Evolutionary conservation across 805 yeast genomes (phyloP).

Genomic region (fission yeast (Schizosaccharomyces pombe)): DNA sequence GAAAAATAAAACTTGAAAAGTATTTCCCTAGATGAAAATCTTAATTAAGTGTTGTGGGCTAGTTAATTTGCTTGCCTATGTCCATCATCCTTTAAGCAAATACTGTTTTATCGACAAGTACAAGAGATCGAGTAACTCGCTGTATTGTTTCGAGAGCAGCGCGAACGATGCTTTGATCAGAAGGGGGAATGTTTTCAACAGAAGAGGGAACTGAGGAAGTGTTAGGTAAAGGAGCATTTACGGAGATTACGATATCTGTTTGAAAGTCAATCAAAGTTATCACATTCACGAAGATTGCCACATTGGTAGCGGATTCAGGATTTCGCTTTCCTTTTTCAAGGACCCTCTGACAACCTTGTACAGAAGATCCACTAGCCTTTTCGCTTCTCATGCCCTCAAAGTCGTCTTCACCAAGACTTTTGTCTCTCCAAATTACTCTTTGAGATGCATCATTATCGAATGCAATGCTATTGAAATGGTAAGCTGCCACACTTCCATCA

Average conservation of each 20-base stretch:
- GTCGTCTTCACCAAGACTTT: not conserved
- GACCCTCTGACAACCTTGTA: not conserved
- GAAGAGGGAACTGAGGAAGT: not conserved
- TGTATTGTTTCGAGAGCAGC: too few species aligned
- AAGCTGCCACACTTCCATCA: not conserved
- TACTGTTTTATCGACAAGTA: not conserved
- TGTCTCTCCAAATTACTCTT: conserved; percentile 4
- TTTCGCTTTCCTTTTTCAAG: not conserved
- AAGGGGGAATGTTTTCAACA: too few species aligned
- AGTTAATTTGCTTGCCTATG: too few species aligned
- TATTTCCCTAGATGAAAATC: too few species aligned
- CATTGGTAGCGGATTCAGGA: not conserved
- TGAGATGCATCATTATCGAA: conserved; percentile 3
- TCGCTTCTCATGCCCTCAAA: too few species aligned
- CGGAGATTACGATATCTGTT: not conserved
- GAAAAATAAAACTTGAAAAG: too few species aligned
- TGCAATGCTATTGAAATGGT: conserved; percentile 1
- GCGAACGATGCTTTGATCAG: too few species aligned
- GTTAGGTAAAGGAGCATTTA: conserved; percentile 1
- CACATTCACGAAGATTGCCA: not conserved
- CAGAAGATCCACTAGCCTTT: not conserved
- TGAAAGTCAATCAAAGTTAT: not conserved
- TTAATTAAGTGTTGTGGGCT: too few species aligned
- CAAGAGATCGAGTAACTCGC: not conserved
- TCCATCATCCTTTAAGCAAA: too few species aligned